These are phyloP conservation scores for Pascua guehoae DNA, from an alignment of 1,284 basidiomycete genomes.

Conservation along the genomic window DNA sequence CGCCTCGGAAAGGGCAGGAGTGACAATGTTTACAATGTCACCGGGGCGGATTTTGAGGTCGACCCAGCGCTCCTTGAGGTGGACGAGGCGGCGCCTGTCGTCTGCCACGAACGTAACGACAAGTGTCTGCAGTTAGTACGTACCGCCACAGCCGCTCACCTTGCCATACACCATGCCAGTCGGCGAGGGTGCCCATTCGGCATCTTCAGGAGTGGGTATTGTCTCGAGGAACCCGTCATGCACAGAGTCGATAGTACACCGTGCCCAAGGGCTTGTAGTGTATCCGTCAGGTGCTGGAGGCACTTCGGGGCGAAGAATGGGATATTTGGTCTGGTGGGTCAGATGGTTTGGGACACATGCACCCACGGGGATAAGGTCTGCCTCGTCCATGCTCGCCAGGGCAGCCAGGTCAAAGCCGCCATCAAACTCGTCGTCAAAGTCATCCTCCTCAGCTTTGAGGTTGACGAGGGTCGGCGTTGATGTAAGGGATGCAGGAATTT, in stretches of 20 bases:
- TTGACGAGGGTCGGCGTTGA: neutral
- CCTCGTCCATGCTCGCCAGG: constrained; percentile 32
- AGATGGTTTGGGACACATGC: neutral
- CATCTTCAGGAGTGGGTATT: neutral
- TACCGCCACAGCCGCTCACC: constrained; percentile 6
- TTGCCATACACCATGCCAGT: constrained; percentile 22
- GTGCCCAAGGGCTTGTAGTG: constrained; percentile 32
- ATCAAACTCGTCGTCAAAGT: constrained; percentile 23
- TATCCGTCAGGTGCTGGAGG: constrained; percentile 30
- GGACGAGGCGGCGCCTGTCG: constrained; percentile 25
- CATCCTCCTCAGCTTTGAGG: constrained; percentile 1
- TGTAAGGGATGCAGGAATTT: no score
- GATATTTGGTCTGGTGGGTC: constrained; percentile 28
- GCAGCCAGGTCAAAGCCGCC: constrained; percentile 40
- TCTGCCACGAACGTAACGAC: constrained; percentile 19
- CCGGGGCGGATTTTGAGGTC: constrained; percentile 52
- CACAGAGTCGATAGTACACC: constrained; percentile 32
- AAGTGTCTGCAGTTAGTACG: constrained; percentile 23
- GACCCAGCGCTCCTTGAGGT: constrained; percentile 45
- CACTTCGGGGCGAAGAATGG: constrained; percentile 32
- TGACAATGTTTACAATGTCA: constrained; percentile 72
- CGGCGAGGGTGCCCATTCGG: constrained; percentile 3
- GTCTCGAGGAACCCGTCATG: constrained; percentile 21
- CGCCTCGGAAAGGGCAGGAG: constrained; percentile 32
- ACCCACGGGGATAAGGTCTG: constrained; percentile 20